Evolutionary conservation across 2,329 filamentous ascomycete species (phyloP).

Genomic region (Colletotrichum truncatum): DNA sequence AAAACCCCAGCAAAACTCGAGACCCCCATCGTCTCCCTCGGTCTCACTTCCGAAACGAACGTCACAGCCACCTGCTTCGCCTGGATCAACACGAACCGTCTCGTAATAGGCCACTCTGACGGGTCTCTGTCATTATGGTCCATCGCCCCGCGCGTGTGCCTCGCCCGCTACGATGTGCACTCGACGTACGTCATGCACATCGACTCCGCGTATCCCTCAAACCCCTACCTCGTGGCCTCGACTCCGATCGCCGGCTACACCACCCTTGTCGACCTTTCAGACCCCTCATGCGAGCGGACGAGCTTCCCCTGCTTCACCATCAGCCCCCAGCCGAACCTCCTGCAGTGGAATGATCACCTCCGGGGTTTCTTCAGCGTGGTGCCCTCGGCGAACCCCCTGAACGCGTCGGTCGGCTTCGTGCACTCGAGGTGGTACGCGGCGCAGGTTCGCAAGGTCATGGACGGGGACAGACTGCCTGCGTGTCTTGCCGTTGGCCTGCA

Average conservation of each 20-base stretch:
- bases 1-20: constrained; percentile 55
- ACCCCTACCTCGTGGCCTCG: constrained; percentile 64
- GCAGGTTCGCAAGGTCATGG: constrained; percentile 60
- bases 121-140: constrained; percentile 68
- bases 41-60: constrained; percentile 54
- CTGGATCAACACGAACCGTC: constrained; percentile 64
- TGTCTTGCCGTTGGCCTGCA: constrained; percentile 58
- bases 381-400: constrained; percentile 62
- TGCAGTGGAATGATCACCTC: constrained; percentile 64
- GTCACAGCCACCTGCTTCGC: constrained; percentile 61
- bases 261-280: constrained; percentile 61
- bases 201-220: constrained; percentile 63
- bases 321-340: constrained; percentile 60
- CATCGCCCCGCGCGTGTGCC: constrained; percentile 55
- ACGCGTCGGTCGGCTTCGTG: constrained; percentile 61
- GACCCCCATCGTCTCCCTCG: constrained; percentile 53
- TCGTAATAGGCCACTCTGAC: constrained; percentile 65
- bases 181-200: constrained; percentile 64
- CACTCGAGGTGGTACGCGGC: constrained; percentile 60
- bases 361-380: constrained; percentile 63
- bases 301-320: constrained; percentile 61
- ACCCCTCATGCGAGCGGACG: constrained; percentile 61
- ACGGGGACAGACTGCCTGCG: constrained; percentile 58
- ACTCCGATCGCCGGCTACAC: constrained; percentile 62
- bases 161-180: constrained; percentile 63